Percentiles rank a stretch among this genome's conserved stretches.
Evolutionary conservation across 768 basidiomycete species (phyloP).

Genomic region (Pleurotus giganteus): DNA sequence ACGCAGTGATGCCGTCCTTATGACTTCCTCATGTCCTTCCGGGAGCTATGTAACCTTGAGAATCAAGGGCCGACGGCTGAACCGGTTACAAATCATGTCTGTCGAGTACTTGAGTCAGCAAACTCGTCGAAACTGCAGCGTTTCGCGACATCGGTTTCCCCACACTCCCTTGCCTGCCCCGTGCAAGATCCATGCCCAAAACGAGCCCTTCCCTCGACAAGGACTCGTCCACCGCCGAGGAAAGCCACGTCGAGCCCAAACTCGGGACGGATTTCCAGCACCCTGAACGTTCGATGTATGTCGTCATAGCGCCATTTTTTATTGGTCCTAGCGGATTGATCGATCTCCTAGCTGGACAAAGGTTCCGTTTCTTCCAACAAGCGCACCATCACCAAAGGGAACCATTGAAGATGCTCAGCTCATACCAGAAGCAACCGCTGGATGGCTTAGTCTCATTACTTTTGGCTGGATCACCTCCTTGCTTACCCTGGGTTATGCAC

Average conservation of each 20-base stretch:
- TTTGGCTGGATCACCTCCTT: constrained; percentile 79
- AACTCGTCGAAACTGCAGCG: no score
- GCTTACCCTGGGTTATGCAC: constrained; percentile 70
- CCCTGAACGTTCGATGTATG: constrained; percentile 2
- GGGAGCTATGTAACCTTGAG: neutral
- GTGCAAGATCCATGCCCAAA: constrained; percentile 1
- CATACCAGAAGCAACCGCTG: constrained; percentile 67
- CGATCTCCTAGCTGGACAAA: constrained; percentile 21
- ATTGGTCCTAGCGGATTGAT: neutral
- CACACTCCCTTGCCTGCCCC: neutral
- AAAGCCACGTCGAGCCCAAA: neutral
- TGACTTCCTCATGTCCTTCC: neutral
- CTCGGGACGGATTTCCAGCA: constrained; percentile 1
- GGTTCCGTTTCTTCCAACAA: constrained; percentile 39
- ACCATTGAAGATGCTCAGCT: constrained; percentile 59
- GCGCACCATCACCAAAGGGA: constrained; percentile 39
- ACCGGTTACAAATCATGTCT: neutral
- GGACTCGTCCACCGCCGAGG: neutral
- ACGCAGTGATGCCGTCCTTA: no score
- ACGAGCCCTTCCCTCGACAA: constrained; percentile 7
- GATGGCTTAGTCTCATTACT: constrained; percentile 55
- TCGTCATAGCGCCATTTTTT: neutral
- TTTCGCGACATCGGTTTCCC: neutral
- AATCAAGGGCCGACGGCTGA: neutral
- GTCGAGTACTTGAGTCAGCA: neutral